Percentiles rank a stretch among this genome's conserved stretches.
These are phyloP conservation scores for Neoboletus magnificus DNA, from an alignment of 768 basidiomycete species.

Conservation along the genomic window DNA sequence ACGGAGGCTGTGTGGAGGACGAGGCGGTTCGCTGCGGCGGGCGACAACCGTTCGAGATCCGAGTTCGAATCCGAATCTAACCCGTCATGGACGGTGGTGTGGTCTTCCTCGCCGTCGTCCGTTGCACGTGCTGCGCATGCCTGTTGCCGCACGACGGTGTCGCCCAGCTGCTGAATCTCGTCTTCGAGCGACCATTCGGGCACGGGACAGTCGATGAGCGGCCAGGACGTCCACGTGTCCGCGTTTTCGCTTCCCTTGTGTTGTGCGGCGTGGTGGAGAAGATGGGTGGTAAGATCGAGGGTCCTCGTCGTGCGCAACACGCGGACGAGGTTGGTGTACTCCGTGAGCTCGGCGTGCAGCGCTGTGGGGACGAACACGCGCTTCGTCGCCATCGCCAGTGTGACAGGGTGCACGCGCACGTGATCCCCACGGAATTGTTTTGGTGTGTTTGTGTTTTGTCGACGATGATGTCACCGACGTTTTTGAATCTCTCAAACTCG, in stretches of 20 bases:
- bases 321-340: constrained; percentile 65
- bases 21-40: constrained; percentile 35
- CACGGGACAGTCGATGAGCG: constrained; percentile 61
- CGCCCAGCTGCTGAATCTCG: constrained; percentile 53
- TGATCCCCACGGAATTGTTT: constrained; percentile 2
- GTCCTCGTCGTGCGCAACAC: constrained; percentile 55
- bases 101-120: constrained; percentile 13
- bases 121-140: not conserved
- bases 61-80: constrained; percentile 26
- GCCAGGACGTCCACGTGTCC: constrained; percentile 77
- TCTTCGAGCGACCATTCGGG: constrained; percentile 74
- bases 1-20: constrained; percentile 42
- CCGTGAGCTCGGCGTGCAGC: constrained; percentile 61
- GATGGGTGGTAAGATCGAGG: constrained; percentile 56
- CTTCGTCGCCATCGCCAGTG: not conserved
- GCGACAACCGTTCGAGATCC: constrained; percentile 28
- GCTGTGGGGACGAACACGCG: constrained; percentile 47
- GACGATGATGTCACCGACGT: constrained; percentile 17
- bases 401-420: not conserved
- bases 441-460: constrained; percentile 3
- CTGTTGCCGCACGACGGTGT: constrained; percentile 31
- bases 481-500: too few relatives aligned
- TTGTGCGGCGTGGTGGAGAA: constrained; percentile 31
- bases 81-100: constrained; percentile 18
- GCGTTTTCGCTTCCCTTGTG: constrained; percentile 14